Percentiles rank a stretch among this genome's conserved stretches.
Evolutionary conservation across 345 rosid species (phyloP).

Genomic region (Sisymbrium altissimum): DNA sequence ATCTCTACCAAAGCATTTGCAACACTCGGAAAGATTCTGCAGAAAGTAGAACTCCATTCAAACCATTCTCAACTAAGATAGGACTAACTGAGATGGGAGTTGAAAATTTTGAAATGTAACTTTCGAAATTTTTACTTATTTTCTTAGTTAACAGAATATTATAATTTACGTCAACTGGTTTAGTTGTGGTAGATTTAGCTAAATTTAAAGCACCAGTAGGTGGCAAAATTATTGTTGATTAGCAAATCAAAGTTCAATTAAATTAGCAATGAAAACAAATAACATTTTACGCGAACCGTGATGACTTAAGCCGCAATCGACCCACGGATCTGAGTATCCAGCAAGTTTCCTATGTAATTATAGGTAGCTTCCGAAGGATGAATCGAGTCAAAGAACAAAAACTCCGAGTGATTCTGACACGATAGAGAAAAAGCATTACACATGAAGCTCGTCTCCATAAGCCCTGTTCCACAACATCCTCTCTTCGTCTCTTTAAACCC

Average conservation of each 20-base stretch:
- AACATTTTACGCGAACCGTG: background rate
- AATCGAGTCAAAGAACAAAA: constrained; percentile 47
- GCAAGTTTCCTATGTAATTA: constrained; percentile 5
- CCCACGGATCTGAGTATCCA: background rate
- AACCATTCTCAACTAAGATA: background rate
- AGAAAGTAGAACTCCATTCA: background rate
- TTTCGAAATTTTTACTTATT: too few relatives aligned
- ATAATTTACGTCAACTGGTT: too few relatives aligned
- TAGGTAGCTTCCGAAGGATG: constrained; percentile 50
- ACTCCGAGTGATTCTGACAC: constrained; percentile 37
- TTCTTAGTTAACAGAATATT: too few relatives aligned
- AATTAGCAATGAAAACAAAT: background rate
- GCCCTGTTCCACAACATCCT: constrained; percentile 53
- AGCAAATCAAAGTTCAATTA: background rate
- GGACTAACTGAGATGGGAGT: background rate
- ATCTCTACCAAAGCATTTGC: constrained; percentile 10
- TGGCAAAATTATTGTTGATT: background rate
- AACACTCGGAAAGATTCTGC: background rate
- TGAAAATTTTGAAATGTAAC: too few relatives aligned
- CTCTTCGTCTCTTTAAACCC: constrained; percentile 41
- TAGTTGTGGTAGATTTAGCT: too few relatives aligned
- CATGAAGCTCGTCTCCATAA: constrained; percentile 33
- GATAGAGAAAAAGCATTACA: constrained; percentile 37
- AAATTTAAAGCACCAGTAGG: too few relatives aligned
- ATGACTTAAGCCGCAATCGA: constrained; percentile 8